phyloP scores from a whole-genome alignment of 2,329 filamentous ascomycete genomes.

The Chalaropsis ovoidea region DNA sequence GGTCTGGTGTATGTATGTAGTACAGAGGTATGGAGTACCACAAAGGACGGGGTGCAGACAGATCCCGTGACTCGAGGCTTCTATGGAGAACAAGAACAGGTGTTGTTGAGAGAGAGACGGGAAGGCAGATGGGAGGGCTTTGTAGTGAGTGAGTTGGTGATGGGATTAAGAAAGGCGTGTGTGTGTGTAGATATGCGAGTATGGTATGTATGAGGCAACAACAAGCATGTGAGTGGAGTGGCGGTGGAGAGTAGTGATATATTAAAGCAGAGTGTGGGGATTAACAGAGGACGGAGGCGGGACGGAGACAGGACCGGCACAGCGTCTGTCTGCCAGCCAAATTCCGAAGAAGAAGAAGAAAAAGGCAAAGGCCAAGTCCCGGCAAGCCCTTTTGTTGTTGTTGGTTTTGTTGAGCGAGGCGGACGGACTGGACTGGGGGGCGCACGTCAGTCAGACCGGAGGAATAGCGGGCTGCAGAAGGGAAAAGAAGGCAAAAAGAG shows the following conservation, averaged over 20 bases:
- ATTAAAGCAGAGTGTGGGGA: slow-evolving; percentile 36
- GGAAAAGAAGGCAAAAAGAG: not conserved
- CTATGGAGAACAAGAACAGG: not conserved
- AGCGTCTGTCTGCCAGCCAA: not conserved
- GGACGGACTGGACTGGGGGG: not conserved
- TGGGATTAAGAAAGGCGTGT: not conserved
- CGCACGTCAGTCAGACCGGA: not conserved
- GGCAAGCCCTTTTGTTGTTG: not conserved
- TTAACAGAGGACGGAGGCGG: too few species aligned
- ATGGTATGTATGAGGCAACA: not conserved
- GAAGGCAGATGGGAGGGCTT: not conserved
- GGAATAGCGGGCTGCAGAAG: not conserved
- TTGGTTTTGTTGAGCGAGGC: not conserved
- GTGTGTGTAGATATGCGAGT: not conserved
- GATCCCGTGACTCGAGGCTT: not conserved
- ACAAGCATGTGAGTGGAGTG: not conserved
- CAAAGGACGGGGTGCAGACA: not conserved
- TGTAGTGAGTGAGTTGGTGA: not conserved
- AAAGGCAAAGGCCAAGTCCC: not conserved
- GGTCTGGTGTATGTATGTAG: not conserved
- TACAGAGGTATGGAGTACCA: not conserved
- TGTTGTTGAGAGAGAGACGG: not conserved
- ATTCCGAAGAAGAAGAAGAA: not conserved
- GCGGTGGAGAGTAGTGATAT: slow-evolving; percentile 36
- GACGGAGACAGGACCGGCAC: not conserved